A percentile compares a stretch with the other conserved stretches of the same genome.
These are phyloP conservation scores for Wickerhamiella slavikovae DNA, from an alignment of 805 yeast species.

Conservation along the genomic window DNA sequence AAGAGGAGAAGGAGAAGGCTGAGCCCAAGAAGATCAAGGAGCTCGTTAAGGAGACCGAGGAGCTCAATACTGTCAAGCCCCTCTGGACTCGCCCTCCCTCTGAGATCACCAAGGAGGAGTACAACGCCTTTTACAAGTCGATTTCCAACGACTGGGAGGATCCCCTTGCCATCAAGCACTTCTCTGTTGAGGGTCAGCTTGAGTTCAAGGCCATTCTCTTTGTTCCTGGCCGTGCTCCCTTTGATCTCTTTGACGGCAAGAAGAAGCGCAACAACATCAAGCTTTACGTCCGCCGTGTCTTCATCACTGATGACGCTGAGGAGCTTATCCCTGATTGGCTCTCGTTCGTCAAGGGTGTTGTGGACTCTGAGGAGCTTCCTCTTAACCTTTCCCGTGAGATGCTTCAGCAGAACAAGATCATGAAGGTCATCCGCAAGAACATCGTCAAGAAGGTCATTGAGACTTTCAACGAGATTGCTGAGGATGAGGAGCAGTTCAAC, in stretches of 20 bases:
- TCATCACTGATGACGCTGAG: conserved; percentile 98
- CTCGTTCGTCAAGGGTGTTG: conserved; percentile 95
- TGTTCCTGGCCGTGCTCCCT: conserved; percentile 98
- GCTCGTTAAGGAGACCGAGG: conserved; percentile 87
- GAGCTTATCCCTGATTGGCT: conserved; percentile 99
- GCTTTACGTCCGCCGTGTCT: conserved; percentile 96
- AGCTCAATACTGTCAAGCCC: conserved; percentile 96
- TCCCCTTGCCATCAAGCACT: conserved; percentile 98
- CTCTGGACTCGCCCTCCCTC: conserved; percentile 98
- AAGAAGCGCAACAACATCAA: conserved; percentile 99
- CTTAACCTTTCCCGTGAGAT: conserved; percentile 99
- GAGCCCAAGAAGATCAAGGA: conserved; percentile 85
- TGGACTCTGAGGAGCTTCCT: conserved; percentile 98
- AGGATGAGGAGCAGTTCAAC: conserved; percentile 95
- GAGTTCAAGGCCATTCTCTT: conserved; percentile 96
- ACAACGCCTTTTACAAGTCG: conserved; percentile 97
- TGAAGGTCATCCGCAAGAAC: conserved; percentile 98
- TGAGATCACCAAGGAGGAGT: conserved; percentile 94
- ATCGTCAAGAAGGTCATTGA: conserved; percentile 95
- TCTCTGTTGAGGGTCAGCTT: conserved; percentile 98
- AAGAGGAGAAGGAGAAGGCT: conserved; percentile 48
- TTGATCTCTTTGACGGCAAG: conserved; percentile 92
- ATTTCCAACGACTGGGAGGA: conserved; percentile 99
- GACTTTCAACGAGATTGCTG: conserved; percentile 98
- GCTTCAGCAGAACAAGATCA: conserved; percentile 98